Base-by-base conservation (phyloP, 2,329 filamentous ascomycete species). In the Aaosphaeria pasadenensis region DNA sequence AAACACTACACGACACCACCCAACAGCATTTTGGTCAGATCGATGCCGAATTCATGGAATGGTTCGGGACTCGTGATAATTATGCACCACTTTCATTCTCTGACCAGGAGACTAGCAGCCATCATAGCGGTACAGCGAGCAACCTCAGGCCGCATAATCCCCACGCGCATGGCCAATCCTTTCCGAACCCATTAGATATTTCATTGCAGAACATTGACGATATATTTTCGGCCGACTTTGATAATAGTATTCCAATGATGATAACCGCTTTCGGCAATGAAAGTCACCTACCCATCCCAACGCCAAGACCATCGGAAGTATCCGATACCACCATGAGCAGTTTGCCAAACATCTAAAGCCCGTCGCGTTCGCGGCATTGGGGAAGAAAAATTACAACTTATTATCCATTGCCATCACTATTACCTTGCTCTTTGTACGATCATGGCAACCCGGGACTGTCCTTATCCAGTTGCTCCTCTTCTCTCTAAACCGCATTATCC, bases 1-100 rank as follows among this genome's bases (percentile, higher is more conserved):
- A 9, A 9, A 28, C 24, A 9, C 39, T 11, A 24, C 11, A 41
- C 9, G 11, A 24, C 11, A 28, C 39, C 24, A 11, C 39, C 9
- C 39, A 41, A 41, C 39, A 41, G 17, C 39, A 41, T 41, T 41
- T 41, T 33, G 30, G 42, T 9, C 42, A 43, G 30, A 43, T 43
- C 11, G 30, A 33, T 43, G 30, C 24, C 29, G 42, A 43, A 43
- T 43, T 43, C 30, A 43, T 43, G 42, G 42, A 43, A 11, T 43
- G 42, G 42, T 43, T 43, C 31, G 42, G 42, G 11, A 43, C 42
- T 7, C 7, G 24, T 7, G 17, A 32, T 9, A 43, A 9, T n/a
- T n/a, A 43, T n/a, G 9, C 11, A 30, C 29, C 11, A 33, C 42
- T 11, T 13, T 9, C 9, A 36, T 11, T 9, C 33, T 11, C 33